Conservation (phyloP, 441 rosid species). For the Erodium trifolium region DNA sequence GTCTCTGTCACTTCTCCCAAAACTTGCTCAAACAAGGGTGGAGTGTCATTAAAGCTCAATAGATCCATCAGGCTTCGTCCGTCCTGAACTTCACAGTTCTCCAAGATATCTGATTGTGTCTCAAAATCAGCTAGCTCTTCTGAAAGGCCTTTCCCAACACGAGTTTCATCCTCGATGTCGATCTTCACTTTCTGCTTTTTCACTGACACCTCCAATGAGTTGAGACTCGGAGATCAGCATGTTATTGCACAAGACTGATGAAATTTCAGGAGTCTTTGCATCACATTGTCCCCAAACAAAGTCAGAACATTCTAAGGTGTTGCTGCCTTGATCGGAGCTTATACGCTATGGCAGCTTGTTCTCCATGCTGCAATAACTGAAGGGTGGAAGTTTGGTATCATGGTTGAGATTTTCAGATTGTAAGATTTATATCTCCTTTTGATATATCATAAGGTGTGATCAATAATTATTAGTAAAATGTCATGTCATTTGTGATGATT, state of each 20-base stretch:
- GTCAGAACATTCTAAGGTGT: constrained; percentile 69
- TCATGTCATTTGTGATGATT: too few relatives aligned
- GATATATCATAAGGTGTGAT: too few relatives aligned
- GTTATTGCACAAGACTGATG: constrained; percentile 44
- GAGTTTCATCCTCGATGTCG: constrained; percentile 13
- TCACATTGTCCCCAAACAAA: constrained; percentile 67
- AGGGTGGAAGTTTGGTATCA: constrained; percentile 21
- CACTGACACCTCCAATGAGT: too few relatives aligned
- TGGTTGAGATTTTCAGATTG: constrained; percentile 27
- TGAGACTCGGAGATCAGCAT: constrained; percentile 10
- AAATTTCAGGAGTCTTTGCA: constrained; percentile 68
- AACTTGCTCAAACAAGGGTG: neutral
- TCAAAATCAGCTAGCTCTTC: constrained; percentile 70
- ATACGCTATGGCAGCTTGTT: constrained; percentile 23
- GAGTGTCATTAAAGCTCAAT: constrained; percentile 1
- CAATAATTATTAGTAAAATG: too few relatives aligned
- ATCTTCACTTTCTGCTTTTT: too few relatives aligned
- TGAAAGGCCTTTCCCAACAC: constrained; percentile 34
- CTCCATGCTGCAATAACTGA: too few relatives aligned
- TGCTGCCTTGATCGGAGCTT: constrained; percentile 84
- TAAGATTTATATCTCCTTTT: too few relatives aligned
- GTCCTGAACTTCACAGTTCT: neutral
- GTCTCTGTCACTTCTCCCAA: too few relatives aligned
- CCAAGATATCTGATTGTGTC: neutral
- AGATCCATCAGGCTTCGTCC: constrained; percentile 3